phyloP scores from a whole-genome alignment of 2,329 filamentous ascomycete genomes.

The Clonostachys rosea region DNA sequence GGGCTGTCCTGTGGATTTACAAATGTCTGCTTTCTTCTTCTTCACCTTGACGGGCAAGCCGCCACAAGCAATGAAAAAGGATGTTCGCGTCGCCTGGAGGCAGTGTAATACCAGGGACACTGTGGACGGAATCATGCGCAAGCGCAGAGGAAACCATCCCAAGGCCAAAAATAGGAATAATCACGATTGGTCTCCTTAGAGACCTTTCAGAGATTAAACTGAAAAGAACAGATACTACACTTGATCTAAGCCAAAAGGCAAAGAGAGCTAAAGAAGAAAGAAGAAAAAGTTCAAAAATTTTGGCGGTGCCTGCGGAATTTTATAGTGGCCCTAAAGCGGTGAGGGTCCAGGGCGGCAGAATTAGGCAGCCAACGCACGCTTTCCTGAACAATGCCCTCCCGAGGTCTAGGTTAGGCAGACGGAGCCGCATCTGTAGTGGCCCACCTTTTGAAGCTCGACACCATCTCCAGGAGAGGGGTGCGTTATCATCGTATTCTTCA shows the following conservation, averaged over 20 bases:
- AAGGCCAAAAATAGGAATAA: constrained; percentile 65
- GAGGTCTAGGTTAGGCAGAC: too few relatives aligned
- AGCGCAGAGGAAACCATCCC: constrained; percentile 31
- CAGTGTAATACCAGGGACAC: constrained; percentile 42
- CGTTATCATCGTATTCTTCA: too few relatives aligned
- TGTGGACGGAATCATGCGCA: constrained; percentile 30
- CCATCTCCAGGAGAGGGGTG: too few relatives aligned
- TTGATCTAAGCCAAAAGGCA: constrained; percentile 77
- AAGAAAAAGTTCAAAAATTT: constrained; percentile 9
- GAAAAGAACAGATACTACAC: constrained; percentile 96
- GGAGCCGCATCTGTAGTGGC: too few relatives aligned
- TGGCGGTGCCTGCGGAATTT: constrained; percentile 4
- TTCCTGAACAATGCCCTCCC: too few relatives aligned
- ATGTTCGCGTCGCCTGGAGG: constrained; percentile 35
- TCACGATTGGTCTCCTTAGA: constrained; percentile 68
- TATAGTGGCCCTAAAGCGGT: constrained; percentile 17
- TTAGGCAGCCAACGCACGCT: too few relatives aligned
- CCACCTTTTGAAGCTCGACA: too few relatives aligned
- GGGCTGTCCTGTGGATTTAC: too few relatives aligned
- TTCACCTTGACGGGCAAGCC: constrained; percentile 29
- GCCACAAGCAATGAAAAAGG: constrained; percentile 30
- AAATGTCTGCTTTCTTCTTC: constrained; percentile 17
- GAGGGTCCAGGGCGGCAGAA: constrained; percentile 3
- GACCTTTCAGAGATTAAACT: constrained; percentile 93
- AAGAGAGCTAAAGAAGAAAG: constrained; percentile 35